Percentiles rank a stretch among this genome's conserved stretches.
Conservation (phyloP, 1,139 yeast genomes). For the Pichia sp. region DNA sequence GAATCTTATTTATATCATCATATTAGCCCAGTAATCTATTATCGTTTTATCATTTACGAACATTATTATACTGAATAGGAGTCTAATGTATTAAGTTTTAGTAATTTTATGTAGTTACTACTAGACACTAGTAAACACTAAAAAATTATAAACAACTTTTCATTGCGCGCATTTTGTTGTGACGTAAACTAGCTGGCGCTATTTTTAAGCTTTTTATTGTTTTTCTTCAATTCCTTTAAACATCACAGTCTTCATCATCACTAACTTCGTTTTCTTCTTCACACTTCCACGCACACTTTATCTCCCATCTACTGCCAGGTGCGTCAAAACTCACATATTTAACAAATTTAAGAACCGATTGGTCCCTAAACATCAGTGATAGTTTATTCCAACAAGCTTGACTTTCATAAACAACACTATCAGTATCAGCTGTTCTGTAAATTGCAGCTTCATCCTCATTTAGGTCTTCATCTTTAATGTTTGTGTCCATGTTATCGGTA, state of each 20-base stretch:
- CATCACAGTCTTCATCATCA: not conserved
- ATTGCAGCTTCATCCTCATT: constrained; percentile 47
- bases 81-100: too few relatives aligned
- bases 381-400: constrained; percentile 83
- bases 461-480: constrained; percentile 33
- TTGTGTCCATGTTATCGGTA: constrained; percentile 23
- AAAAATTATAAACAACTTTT: too few relatives aligned
- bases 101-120: too few relatives aligned
- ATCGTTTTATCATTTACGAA: too few relatives aligned
- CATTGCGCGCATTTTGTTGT: too few relatives aligned
- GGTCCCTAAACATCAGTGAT: constrained; percentile 73
- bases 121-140: too few relatives aligned
- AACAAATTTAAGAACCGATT: constrained; percentile 77
- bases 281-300: constrained; percentile 74
- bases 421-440: constrained; percentile 51
- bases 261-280: constrained; percentile 24
- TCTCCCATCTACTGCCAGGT: constrained; percentile 90
- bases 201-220: too few relatives aligned
- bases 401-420: constrained; percentile 70
- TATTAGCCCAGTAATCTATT: too few relatives aligned
- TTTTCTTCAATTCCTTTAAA: not conserved
- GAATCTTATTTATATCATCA: too few relatives aligned
- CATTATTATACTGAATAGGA: too few relatives aligned
- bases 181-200: too few relatives aligned
- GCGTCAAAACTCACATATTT: constrained; percentile 89